Evolutionary conservation across 2,329 filamentous ascomycete genomes (phyloP).

Genomic region (Lecanicillium sp.): DNA sequence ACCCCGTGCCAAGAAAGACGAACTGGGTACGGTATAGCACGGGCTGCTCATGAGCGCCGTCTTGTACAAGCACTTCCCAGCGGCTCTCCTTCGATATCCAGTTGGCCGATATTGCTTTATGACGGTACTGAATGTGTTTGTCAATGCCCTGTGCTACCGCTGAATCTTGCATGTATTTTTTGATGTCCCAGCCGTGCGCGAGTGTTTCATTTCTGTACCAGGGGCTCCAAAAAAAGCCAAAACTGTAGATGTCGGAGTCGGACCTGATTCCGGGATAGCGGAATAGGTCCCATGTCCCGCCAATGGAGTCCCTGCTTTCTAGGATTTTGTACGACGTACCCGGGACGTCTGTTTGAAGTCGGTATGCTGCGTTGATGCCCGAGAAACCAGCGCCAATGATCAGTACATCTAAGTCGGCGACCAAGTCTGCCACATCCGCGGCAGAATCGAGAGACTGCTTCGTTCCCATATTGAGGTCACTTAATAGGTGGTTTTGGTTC

Average conservation of each 20-base stretch:
- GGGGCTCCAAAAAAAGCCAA: conserved; percentile 59
- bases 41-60: conserved; percentile 1
- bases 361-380: conserved; percentile 64
- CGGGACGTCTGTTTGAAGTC: conserved; percentile 48
- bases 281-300: conserved; percentile 69
- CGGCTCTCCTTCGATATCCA: background rate
- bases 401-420: conserved; percentile 34
- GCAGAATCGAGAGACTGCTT: no score
- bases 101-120: background rate
- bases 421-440: no score
- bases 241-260: conserved; percentile 49
- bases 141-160: conserved; percentile 40
- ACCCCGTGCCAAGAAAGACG: conserved; percentile 55
- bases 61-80: background rate
- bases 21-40: conserved; percentile 36
- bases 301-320: conserved; percentile 55
- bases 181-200: conserved; percentile 39
- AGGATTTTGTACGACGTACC: conserved; percentile 39
- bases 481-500: no score
- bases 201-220: conserved; percentile 50
- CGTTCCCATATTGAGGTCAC: no score
- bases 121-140: conserved; percentile 2
- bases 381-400: conserved; percentile 63
- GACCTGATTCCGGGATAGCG: conserved; percentile 61
- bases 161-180: conserved; percentile 40